phyloP scores from a whole-genome alignment of 2,329 filamentous ascomycete genomes.

The Phyllosticta citrichinensis region DNA sequence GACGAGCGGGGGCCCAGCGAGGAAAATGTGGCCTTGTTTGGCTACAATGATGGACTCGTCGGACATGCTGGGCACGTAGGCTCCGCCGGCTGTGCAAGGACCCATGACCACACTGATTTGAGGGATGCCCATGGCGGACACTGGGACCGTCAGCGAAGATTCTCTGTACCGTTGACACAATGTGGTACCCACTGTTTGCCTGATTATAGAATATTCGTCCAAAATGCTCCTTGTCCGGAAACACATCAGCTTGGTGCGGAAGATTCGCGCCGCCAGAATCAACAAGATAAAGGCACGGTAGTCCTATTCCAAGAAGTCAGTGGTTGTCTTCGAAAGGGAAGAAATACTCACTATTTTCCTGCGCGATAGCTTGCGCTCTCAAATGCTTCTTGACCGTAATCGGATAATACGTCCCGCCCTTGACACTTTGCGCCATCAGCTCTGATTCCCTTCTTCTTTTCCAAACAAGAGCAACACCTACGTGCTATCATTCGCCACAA shows the following conservation, averaged over 20 bases:
- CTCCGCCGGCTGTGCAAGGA: slow-evolving; percentile 88
- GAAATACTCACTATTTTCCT: slow-evolving; percentile 64
- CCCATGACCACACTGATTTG: slow-evolving; percentile 97
- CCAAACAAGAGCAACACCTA: slow-evolving; percentile 13
- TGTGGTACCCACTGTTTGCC: slow-evolving; percentile 50
- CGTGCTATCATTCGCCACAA: slow-evolving; percentile 92
- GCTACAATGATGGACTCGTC: slow-evolving; percentile 96
- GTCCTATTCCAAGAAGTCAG: slow-evolving; percentile 13
- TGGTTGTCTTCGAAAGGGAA: accelerated
- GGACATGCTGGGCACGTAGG: slow-evolving; percentile 94
- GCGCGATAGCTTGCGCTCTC: slow-evolving; percentile 79
- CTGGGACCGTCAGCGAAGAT: slow-evolving; percentile 11
- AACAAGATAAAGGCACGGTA: slow-evolving; percentile 86
- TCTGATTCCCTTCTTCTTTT: neutral
- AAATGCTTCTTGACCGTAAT: slow-evolving; percentile 98
- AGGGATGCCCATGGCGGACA: slow-evolving; percentile 81
- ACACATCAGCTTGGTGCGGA: slow-evolving; percentile 89
- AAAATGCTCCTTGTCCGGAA: slow-evolving; percentile 91
- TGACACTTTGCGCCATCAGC: slow-evolving; percentile 45
- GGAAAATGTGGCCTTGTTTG: slow-evolving; percentile 93
- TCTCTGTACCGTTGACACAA: no score
- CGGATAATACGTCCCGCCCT: slow-evolving; percentile 93
- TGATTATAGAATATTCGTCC: slow-evolving; percentile 98
- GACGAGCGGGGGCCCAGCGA: slow-evolving; percentile 86
- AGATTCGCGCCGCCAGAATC: slow-evolving; percentile 94